These are phyloP conservation scores for Ustanciosporium gigantosporum DNA, from an alignment of 1,284 basidiomycete genomes.

Conservation along the genomic window DNA sequence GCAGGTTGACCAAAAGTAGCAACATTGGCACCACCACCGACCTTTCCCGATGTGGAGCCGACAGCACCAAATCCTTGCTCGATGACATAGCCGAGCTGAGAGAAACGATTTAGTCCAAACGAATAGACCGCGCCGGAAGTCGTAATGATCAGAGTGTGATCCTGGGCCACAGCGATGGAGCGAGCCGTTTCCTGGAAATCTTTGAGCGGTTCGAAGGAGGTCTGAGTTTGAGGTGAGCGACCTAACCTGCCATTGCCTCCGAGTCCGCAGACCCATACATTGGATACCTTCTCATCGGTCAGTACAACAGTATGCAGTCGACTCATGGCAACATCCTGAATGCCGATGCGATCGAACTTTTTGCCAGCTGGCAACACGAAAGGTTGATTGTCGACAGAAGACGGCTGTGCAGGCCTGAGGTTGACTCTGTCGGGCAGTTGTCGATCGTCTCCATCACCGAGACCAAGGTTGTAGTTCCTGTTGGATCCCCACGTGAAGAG, in stretches of 20 bases:
- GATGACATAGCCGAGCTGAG: conserved; percentile 77
- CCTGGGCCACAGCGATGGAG: conserved; percentile 80
- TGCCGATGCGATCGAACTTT: conserved; percentile 47
- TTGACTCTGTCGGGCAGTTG: conserved; percentile 77
- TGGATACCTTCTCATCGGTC: conserved; percentile 49
- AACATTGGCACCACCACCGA: conserved; percentile 62
- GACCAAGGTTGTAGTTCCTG: conserved; percentile 70
- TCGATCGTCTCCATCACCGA: conserved; percentile 79
- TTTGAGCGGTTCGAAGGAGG: conserved; percentile 69
- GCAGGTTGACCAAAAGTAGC: conserved; percentile 33
- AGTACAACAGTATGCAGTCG: conserved; percentile 54
- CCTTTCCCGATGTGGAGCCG: conserved; percentile 31
- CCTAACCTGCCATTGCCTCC: conserved; percentile 66
- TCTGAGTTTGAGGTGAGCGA: conserved; percentile 77
- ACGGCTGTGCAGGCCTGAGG: conserved; percentile 55
- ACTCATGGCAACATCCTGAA: conserved; percentile 54
- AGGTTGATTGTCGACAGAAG: neutral
- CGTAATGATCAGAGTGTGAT: conserved; percentile 88
- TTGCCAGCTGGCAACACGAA: conserved; percentile 27
- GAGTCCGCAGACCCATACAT: conserved; percentile 57
- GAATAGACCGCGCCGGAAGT: conserved; percentile 79
- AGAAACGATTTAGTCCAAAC: conserved; percentile 83
- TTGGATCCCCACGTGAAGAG: conserved; percentile 92
- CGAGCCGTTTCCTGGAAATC: conserved; percentile 66
- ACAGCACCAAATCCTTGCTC: conserved; percentile 65